A percentile compares a stretch with the other conserved stretches of the same genome.
Evolutionary conservation across 176 grass and related monocot species (phyloP).

Genomic region (Eleusine coracana): DNA sequence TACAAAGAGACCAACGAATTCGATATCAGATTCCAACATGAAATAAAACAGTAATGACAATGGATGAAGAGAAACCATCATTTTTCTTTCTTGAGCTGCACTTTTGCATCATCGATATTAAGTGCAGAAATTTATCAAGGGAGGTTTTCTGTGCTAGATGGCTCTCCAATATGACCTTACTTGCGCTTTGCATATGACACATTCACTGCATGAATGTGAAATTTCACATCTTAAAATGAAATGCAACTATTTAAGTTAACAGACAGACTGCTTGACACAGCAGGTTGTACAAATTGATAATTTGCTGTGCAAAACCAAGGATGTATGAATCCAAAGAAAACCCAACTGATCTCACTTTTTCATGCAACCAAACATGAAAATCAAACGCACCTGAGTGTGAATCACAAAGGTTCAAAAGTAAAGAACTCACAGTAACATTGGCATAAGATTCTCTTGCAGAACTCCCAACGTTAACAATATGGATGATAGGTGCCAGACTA

Average conservation of each 20-base stretch:
- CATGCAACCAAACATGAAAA: neutral
- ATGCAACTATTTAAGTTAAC: constrained; percentile 7
- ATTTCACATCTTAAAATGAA: neutral
- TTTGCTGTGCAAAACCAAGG: neutral
- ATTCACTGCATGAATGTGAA: neutral
- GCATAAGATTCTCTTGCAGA: constrained; percentile 73
- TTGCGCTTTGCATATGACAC: neutral
- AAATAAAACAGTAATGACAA: neutral
- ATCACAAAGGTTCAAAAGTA: neutral
- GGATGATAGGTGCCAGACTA: constrained; percentile 73
- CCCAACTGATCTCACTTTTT: neutral
- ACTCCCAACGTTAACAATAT: constrained; percentile 73
- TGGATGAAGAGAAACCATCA: neutral
- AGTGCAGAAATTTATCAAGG: neutral
- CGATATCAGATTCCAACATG: neutral
- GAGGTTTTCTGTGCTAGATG: neutral
- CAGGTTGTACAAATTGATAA: neutral
- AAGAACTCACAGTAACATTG: constrained; percentile 74
- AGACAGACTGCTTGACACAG: neutral
- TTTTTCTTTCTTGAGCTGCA: constrained; percentile 10
- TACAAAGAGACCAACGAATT: neutral
- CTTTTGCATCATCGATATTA: neutral
- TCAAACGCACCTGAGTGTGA: neutral
- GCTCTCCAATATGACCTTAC: neutral
- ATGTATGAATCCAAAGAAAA: constrained; percentile 11